Percentiles rank a stretch among this genome's conserved stretches.
phyloP scores from a whole-genome alignment of 2,329 filamentous ascomycete species.

The Gyromitra esculenta region DNA sequence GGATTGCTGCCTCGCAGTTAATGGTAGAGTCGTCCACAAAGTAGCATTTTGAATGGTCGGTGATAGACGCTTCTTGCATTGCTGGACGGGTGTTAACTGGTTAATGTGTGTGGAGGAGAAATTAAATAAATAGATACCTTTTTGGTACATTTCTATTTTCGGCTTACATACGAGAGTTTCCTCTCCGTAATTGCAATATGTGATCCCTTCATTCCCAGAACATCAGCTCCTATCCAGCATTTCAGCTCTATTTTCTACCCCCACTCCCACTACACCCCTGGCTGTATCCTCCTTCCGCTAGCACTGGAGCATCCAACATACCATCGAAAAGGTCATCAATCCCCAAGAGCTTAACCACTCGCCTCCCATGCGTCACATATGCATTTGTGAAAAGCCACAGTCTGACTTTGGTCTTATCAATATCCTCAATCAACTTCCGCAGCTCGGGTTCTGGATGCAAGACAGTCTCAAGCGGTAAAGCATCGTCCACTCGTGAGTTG shows the following conservation, averaged over 20 bases:
- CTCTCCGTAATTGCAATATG: slow-evolving; percentile 86
- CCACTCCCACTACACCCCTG: not conserved
- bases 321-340: slow-evolving; percentile 93
- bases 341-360: slow-evolving; percentile 81
- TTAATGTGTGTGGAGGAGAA: not conserved
- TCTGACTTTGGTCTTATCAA: slow-evolving; percentile 84
- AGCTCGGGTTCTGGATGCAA: slow-evolving; percentile 81
- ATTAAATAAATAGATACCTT: slow-evolving; percentile 60
- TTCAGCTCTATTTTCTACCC: too few species aligned
- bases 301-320: slow-evolving; percentile 62
- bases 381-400: slow-evolving; percentile 97
- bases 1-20: slow-evolving; percentile 80
- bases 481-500: slow-evolving; percentile 93
- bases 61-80: slow-evolving; percentile 82
- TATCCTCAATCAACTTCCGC: slow-evolving; percentile 78
- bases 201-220: slow-evolving; percentile 61
- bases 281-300: not conserved
- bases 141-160: slow-evolving; percentile 80
- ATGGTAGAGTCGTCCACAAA: slow-evolving; percentile 95
- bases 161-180: slow-evolving; percentile 87
- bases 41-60: slow-evolving; percentile 77
- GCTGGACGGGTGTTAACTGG: slow-evolving; percentile 62
- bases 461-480: slow-evolving; percentile 83
- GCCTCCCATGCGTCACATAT: slow-evolving; percentile 84
- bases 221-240: slow-evolving; percentile 1